phyloP scores from a whole-genome alignment of 2,329 filamentous ascomycete species.

The Fusarium bulbicola region DNA sequence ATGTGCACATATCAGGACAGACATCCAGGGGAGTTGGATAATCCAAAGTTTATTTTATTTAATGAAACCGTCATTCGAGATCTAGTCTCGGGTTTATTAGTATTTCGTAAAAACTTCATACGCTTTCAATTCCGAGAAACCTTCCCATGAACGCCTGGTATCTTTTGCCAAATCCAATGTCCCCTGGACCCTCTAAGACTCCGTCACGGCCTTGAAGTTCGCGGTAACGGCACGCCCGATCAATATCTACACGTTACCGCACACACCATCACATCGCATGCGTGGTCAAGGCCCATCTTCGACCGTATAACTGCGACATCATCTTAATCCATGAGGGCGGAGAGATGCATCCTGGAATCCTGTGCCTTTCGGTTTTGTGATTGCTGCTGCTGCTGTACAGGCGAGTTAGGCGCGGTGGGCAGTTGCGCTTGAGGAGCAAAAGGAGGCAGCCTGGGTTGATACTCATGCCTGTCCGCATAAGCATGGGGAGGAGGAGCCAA shows the following conservation, averaged over 20 bases:
- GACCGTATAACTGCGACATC: background rate
- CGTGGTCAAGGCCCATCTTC: background rate
- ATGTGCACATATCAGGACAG: background rate
- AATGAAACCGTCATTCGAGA: background rate
- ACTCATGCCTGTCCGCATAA: slow-evolving; percentile 12
- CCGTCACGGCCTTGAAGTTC: background rate
- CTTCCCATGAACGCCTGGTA: slow-evolving; percentile 26
- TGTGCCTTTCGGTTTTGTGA: slow-evolving; percentile 22
- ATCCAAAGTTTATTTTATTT: background rate
- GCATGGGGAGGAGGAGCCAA: slow-evolving; percentile 14
- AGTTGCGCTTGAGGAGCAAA: slow-evolving; percentile 34
- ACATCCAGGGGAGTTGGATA: background rate
- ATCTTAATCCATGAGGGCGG: slow-evolving; percentile 33
- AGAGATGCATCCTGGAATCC: slow-evolving; percentile 40
- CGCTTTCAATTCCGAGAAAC: background rate
- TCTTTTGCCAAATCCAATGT: slow-evolving; percentile 17
- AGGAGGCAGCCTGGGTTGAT: slow-evolving; percentile 25
- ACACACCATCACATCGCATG: background rate
- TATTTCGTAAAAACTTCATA: background rate
- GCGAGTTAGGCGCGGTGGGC: slow-evolving; percentile 43
- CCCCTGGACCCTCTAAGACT: background rate
- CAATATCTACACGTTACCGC: background rate
- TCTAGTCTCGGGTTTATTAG: background rate
- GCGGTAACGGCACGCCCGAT: background rate
- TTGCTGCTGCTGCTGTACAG: slow-evolving; percentile 30